Evolutionary conservation across 2,329 filamentous ascomycete genomes (phyloP).

Genomic region (Fusarium sp.): DNA sequence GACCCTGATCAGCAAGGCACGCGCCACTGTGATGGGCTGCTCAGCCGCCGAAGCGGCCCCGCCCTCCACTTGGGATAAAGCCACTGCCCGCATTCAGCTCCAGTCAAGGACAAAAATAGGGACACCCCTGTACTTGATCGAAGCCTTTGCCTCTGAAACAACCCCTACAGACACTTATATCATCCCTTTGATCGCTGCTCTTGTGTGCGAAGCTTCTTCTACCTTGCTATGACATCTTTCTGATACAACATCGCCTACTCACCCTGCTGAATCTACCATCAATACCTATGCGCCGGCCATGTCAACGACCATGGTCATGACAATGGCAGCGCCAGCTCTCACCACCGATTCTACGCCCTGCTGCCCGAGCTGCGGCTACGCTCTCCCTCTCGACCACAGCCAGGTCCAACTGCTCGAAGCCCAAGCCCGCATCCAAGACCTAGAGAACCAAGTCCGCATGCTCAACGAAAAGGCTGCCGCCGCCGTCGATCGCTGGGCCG

Average conservation of each 20-base stretch:
- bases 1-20: conserved; percentile 32
- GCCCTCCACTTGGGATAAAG: conserved; percentile 18
- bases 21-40: conserved; percentile 32
- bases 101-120: conserved; percentile 34
- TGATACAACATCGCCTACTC: background rate
- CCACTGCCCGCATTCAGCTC: conserved; percentile 34
- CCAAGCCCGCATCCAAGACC: conserved; percentile 70
- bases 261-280: background rate
- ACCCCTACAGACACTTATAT: background rate
- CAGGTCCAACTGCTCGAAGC: conserved; percentile 60
- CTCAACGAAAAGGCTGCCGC: conserved; percentile 77
- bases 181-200: conserved; percentile 11
- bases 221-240: background rate
- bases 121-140: conserved; percentile 26
- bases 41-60: conserved; percentile 34
- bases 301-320: conserved; percentile 48
- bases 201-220: background rate
- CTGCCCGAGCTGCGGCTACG: conserved; percentile 63
- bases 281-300: conserved; percentile 27
- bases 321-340: conserved; percentile 46
- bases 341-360: conserved; percentile 45
- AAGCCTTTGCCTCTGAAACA: conserved; percentile 27
- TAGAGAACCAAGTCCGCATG: conserved; percentile 74
- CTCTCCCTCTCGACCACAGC: conserved; percentile 50
- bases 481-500: conserved; percentile 71